Evolutionary conservation across 2,329 filamentous ascomycete genomes (phyloP), one percentile per base, ranked within the genome.

Genomic region (Akanthomyces dipterigenus): DNA sequence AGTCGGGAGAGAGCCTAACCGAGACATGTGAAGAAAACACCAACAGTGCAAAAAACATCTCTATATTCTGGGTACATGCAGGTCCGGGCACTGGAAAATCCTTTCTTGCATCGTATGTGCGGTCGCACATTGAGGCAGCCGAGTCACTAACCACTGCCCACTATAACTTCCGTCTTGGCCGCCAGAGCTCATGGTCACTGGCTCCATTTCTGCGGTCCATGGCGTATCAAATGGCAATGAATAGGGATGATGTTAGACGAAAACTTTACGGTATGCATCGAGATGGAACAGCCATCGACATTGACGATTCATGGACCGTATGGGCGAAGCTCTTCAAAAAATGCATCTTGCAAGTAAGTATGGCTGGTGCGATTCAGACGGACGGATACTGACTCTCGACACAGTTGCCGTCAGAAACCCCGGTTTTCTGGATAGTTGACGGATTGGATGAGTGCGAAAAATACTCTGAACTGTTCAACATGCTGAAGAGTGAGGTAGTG

Each of bases 271-370:
- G 65, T 8, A 49, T 71, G 1, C 65, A 59, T 7, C n/a, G 68
- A 1, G 67, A 69, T 38, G 66, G 66, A 3, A 63, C 63, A 2
- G 55, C 63, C 0, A 65, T 70, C 38, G 65, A 68, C 28, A 64
- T 65, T n/a, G 64, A 69, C 14, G 68, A 74, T 57, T 57, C 68
- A 3, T 48, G 63, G 7, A 65, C 66, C 2, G 67, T 75, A 12
- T 76, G 73, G 73, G 64, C 64, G 5, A 75, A 70, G 55, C 1
- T 75, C 0, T 75, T 74, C 55, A 56, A 67, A 3, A 68, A 65
- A 6, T 63, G 69, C 4, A 72, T 75, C 8, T 67, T 73, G 18
- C 69, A 69, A 55, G 60, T 66, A 7, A 16, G 63, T 26, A 2
- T 24, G 5, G 5, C 9, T 46, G 4, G 12, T 46, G 20, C 12